phyloP scores from a whole-genome alignment of 345 rosid genomes.

The Physaria fendleri region DNA sequence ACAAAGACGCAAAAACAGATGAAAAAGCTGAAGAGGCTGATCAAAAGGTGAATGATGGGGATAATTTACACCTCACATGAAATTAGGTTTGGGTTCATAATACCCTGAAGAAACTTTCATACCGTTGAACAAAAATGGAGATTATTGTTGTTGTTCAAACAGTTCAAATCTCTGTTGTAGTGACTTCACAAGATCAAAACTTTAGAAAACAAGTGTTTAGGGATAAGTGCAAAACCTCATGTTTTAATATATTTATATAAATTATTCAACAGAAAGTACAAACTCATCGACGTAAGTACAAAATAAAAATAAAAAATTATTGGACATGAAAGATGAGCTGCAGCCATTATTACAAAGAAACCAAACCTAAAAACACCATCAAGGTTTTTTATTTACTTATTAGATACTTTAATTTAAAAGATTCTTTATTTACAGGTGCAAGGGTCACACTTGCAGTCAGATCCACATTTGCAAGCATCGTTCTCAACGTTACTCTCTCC shows the following conservation, averaged over 20 bases:
- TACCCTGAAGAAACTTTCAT: too few relatives aligned
- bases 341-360: constrained; percentile 15
- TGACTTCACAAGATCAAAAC: too few relatives aligned
- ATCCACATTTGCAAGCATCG: constrained; percentile 81
- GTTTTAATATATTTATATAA: too few relatives aligned
- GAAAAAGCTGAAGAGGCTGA: constrained; percentile 29
- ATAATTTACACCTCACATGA: not conserved
- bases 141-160: too few relatives aligned
- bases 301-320: not conserved
- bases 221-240: too few relatives aligned
- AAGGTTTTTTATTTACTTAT: not conserved
- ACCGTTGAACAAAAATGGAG: too few relatives aligned
- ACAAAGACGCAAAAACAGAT: constrained; percentile 25
- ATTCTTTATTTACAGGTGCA: constrained; percentile 69
- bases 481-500: constrained; percentile 48
- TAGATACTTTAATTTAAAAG: not conserved
- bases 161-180: too few relatives aligned
- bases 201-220: too few relatives aligned
- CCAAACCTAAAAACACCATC: constrained; percentile 14
- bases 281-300: too few relatives aligned
- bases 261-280: too few relatives aligned
- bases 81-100: constrained; percentile 4
- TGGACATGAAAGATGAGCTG: not conserved
- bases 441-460: constrained; percentile 73
- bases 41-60: constrained; percentile 29